phyloP scores from a whole-genome alignment of 768 basidiomycete genomes.

The Exidia glandulosa region DNA sequence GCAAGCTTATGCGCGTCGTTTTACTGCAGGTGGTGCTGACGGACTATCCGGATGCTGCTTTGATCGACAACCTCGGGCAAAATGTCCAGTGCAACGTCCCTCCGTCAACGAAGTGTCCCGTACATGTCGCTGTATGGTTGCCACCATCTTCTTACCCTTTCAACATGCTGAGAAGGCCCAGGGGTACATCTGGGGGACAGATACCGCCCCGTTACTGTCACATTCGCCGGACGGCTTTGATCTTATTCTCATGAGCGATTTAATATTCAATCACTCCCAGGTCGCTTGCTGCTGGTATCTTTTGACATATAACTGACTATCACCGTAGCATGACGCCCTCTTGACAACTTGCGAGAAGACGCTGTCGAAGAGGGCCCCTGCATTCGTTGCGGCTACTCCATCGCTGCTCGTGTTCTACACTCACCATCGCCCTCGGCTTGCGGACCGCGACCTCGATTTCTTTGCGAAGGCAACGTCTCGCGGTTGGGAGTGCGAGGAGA shows the following conservation, averaged over 20 bases:
- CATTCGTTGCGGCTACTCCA: conserved; percentile 15
- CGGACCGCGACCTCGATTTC: conserved; percentile 73
- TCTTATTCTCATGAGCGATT: conserved; percentile 80
- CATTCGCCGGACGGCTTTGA: conserved; percentile 40
- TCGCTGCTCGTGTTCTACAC: conserved; percentile 77
- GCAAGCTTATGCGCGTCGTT: too few species aligned
- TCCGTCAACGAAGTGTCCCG: conserved; percentile 8
- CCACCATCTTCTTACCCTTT: too few species aligned
- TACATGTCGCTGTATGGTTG: conserved; percentile 28
- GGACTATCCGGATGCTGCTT: conserved; percentile 76
- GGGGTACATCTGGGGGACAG: conserved; percentile 76
- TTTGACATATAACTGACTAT: too few species aligned
- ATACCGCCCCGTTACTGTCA: conserved; percentile 1
- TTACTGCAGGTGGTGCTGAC: conserved; percentile 62
- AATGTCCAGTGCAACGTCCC: conserved; percentile 56
- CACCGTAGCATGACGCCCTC: too few species aligned
- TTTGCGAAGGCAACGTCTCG: conserved; percentile 48
- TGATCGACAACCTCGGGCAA: conserved; percentile 62
- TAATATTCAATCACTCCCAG: conserved; percentile 95
- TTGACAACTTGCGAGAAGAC: too few species aligned
- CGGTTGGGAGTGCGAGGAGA: conserved; percentile 67
- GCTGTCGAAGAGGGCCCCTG: conserved; percentile 3
- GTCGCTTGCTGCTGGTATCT: too few species aligned
- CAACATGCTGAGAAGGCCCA: too few species aligned
- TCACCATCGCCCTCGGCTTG: conserved; percentile 80